phyloP scores from a whole-genome alignment of 495 filamentous ascomycete species.

The Mycothermus thermophilus region DNA sequence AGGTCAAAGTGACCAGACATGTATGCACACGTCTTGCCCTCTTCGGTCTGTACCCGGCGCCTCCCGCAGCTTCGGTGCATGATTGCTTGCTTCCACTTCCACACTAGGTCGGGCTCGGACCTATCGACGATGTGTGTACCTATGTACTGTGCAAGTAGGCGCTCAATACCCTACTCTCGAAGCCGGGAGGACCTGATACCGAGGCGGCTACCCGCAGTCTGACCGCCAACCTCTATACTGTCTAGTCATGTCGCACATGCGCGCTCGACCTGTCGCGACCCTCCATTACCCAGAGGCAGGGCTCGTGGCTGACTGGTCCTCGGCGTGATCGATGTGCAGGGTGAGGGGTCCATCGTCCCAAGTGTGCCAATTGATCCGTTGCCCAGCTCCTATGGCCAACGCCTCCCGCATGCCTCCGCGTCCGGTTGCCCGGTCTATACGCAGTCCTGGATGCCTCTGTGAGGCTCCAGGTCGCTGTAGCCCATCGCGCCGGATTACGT shows the following conservation, averaged over 20 bases:
- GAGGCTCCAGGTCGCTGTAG: constrained; percentile 13
- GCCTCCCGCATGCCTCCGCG: constrained; percentile 1
- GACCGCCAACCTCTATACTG: constrained; percentile 12
- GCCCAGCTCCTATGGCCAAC: constrained; percentile 14
- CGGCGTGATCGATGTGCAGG: constrained; percentile 3
- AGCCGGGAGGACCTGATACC: no score
- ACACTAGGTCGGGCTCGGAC: no score
- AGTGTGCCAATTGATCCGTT: constrained; percentile 12
- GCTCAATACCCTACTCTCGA: no score
- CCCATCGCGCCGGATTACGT: no score
- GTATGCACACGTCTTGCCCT: no score
- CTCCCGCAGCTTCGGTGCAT: no score
- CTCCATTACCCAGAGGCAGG: constrained; percentile 9
- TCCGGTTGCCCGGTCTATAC: constrained; percentile 9
- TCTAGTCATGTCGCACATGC: constrained; percentile 4
- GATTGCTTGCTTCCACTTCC: no score
- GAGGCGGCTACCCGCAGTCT: constrained; percentile 3
- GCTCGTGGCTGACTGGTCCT: constrained; percentile 6
- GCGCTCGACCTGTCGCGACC: constrained; percentile 4
- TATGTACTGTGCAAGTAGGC: no score
- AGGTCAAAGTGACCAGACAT: no score
- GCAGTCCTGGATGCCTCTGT: constrained; percentile 6
- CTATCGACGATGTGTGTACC: no score
- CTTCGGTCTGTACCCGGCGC: no score
- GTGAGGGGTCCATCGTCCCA: constrained; percentile 1